Evolutionary conservation across 192 early-diverging fungal species (phyloP).

Genomic region (Lunasporangiospora selenospora): DNA sequence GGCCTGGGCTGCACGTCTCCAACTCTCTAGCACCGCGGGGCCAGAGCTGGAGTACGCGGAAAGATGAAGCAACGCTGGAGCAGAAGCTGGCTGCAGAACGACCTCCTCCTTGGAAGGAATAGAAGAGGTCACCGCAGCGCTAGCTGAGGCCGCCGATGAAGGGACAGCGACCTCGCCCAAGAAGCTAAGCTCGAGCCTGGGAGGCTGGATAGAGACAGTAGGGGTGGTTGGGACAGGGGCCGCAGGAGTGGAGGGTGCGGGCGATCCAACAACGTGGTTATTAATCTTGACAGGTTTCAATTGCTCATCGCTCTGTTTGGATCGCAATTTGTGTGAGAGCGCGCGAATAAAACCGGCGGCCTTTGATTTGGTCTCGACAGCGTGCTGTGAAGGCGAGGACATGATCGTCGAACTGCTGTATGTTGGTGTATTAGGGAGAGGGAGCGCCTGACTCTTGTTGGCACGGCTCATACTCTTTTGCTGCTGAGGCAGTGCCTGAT

Average conservation of each 20-base stretch:
- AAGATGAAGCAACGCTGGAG: slow-evolving; percentile 6
- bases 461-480: slow-evolving; percentile 22
- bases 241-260: background rate
- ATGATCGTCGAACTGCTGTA: slow-evolving; percentile 15
- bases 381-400: background rate
- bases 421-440: background rate
- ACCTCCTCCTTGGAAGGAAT: background rate
- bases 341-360: slow-evolving; percentile 42
- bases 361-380: slow-evolving; percentile 37
- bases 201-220: slow-evolving; percentile 36
- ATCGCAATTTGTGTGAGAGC: slow-evolving; percentile 40
- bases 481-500: too few relatives aligned
- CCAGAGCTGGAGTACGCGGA: slow-evolving; percentile 5
- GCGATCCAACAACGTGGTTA: slow-evolving; percentile 24
- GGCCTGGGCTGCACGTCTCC: slow-evolving; percentile 24
- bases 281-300: slow-evolving; percentile 37
- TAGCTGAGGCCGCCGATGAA: background rate
- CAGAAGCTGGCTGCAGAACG: slow-evolving; percentile 16
- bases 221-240: too few relatives aligned
- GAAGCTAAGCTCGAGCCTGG: slow-evolving; percentile 44
- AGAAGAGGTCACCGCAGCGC: too few relatives aligned
- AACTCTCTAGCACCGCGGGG: slow-evolving; percentile 13
- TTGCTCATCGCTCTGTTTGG: slow-evolving; percentile 43
- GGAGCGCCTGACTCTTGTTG: slow-evolving; percentile 13
- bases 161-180: slow-evolving; percentile 12